Percentiles rank a stretch among this genome's conserved stretches.
phyloP scores from a whole-genome alignment of 768 basidiomycete species.

The Pleurotus tuoliensis region DNA sequence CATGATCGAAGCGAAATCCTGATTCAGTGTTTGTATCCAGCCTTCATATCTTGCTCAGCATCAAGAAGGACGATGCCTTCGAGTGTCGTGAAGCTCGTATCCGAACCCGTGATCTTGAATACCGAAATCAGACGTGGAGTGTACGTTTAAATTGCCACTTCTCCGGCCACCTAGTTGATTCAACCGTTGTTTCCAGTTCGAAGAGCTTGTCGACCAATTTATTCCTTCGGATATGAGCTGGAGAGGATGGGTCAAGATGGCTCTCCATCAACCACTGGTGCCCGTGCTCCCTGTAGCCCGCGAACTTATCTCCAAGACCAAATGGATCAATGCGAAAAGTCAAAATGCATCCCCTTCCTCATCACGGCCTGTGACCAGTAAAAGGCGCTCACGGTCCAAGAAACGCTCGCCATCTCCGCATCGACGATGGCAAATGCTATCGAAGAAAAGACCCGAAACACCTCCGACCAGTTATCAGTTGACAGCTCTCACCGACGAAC shows the following conservation, averaged over 20 bases:
- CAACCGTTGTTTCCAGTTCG: slow-evolving; percentile 46
- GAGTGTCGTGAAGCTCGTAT: slow-evolving; percentile 77
- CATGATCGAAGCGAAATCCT: slow-evolving; percentile 9
- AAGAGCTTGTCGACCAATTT: slow-evolving; percentile 75
- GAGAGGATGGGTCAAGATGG: slow-evolving; percentile 83
- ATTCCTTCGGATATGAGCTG: slow-evolving; percentile 75
- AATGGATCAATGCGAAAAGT: slow-evolving; percentile 50
- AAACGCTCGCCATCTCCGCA: slow-evolving; percentile 13
- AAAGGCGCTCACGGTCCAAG: slow-evolving; percentile 8
- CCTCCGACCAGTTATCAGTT: slow-evolving; percentile 7
- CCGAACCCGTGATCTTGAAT: slow-evolving; percentile 75
- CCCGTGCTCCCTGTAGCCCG: slow-evolving; percentile 77
- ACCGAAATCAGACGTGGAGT: slow-evolving; percentile 80
- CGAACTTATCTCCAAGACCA: slow-evolving; percentile 75
- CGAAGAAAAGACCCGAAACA: slow-evolving; percentile 11
- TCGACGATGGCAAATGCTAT: slow-evolving; percentile 11
- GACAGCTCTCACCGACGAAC: slow-evolving; percentile 11
- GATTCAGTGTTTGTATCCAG: slow-evolving; percentile 26
- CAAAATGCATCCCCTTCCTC: slow-evolving; percentile 17
- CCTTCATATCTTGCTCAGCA: slow-evolving; percentile 69
- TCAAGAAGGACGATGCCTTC: slow-evolving; percentile 82
- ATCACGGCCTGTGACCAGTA: not conserved
- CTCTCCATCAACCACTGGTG: slow-evolving; percentile 73
- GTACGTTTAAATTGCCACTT: slow-evolving; percentile 37
- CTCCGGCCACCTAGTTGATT: slow-evolving; percentile 1